Evolutionary conservation across 2,329 filamentous ascomycete genomes (phyloP).

Genomic region (Lachnellula willkommii): DNA sequence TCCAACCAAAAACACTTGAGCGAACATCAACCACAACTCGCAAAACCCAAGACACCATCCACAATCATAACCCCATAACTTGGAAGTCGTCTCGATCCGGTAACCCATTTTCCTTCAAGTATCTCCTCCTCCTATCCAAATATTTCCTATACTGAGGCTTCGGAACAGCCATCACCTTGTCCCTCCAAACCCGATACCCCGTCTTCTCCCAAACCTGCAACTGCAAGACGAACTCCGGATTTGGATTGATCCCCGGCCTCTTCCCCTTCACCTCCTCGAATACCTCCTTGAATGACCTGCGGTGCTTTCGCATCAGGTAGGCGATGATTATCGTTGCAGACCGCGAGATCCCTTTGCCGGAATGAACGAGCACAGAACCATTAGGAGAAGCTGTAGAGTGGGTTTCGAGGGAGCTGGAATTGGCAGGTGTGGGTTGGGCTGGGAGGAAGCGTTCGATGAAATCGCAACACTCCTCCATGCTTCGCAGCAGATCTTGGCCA

Average conservation of each 20-base stretch:
- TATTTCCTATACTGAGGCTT: not conserved
- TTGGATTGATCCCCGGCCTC: slow-evolving; percentile 21
- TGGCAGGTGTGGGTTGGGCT: not conserved
- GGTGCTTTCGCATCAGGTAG: slow-evolving; percentile 31
- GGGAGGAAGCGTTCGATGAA: not conserved
- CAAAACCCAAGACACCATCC: too few relatives aligned
- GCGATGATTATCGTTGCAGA: slow-evolving; percentile 31
- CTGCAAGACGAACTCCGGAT: slow-evolving; percentile 31
- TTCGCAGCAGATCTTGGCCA: not conserved
- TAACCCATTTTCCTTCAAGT: not conserved
- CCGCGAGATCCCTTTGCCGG: slow-evolving; percentile 33
- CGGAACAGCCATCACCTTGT: slow-evolving; percentile 9
- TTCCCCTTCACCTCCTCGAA: slow-evolving; percentile 12
- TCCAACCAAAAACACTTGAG: too few relatives aligned
- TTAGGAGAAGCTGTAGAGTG: not conserved
- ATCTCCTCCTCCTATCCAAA: not conserved
- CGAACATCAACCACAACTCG: too few relatives aligned
- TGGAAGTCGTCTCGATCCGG: not conserved
- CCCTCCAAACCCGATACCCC: slow-evolving; percentile 30
- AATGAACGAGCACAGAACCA: slow-evolving; percentile 29
- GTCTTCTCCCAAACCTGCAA: slow-evolving; percentile 32
- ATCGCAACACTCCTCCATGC: not conserved
- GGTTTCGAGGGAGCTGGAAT: too few relatives aligned
- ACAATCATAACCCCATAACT: not conserved
- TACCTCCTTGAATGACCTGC: slow-evolving; percentile 7